Evolutionary conservation across 352 stramenopile genomes (phyloP).

Genomic region (Globisporangium heterothallicum): DNA sequence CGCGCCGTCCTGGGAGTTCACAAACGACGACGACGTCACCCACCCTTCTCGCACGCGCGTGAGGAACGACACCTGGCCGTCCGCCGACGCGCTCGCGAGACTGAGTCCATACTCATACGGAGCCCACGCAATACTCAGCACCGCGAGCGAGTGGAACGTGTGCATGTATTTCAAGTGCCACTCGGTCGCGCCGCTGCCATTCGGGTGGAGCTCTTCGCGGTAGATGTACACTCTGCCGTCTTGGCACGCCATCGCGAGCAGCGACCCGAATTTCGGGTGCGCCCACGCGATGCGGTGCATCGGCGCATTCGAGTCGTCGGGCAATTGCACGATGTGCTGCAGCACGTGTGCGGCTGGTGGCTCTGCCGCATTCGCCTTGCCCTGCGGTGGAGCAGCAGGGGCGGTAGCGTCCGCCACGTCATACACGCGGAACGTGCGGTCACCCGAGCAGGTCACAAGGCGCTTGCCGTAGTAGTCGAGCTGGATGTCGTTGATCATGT

Average conservation of each 20-base stretch:
- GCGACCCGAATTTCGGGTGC: slow-evolving; percentile 79
- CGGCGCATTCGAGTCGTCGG: slow-evolving; percentile 59
- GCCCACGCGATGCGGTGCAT: slow-evolving; percentile 81
- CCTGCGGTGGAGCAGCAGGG: neutral
- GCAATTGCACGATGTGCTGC: slow-evolving; percentile 55
- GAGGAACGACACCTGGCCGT: slow-evolving; percentile 83
- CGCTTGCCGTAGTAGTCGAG: slow-evolving; percentile 87
- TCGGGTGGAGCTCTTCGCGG: slow-evolving; percentile 65
- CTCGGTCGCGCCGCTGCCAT: slow-evolving; percentile 46
- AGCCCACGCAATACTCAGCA: slow-evolving; percentile 80
- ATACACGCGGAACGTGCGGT: slow-evolving; percentile 83
- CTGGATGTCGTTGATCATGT: slow-evolving; percentile 88
- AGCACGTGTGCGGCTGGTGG: slow-evolving; percentile 26
- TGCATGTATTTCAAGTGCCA: slow-evolving; percentile 80
- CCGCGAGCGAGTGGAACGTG: slow-evolving; percentile 57
- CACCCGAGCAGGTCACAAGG: slow-evolving; percentile 72
- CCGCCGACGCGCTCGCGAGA: slow-evolving; percentile 69
- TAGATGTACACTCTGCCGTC: slow-evolving; percentile 86
- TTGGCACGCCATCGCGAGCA: slow-evolving; percentile 71
- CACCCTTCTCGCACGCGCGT: slow-evolving; percentile 77
- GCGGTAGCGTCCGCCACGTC: slow-evolving; percentile 59
- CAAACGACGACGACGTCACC: slow-evolving; percentile 70
- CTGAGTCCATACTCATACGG: slow-evolving; percentile 86
- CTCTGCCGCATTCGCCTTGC: neutral
- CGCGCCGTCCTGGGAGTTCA: slow-evolving; percentile 66